Conservation (phyloP, 441 rosid genomes). For the Flueggea neowawraea region DNA sequence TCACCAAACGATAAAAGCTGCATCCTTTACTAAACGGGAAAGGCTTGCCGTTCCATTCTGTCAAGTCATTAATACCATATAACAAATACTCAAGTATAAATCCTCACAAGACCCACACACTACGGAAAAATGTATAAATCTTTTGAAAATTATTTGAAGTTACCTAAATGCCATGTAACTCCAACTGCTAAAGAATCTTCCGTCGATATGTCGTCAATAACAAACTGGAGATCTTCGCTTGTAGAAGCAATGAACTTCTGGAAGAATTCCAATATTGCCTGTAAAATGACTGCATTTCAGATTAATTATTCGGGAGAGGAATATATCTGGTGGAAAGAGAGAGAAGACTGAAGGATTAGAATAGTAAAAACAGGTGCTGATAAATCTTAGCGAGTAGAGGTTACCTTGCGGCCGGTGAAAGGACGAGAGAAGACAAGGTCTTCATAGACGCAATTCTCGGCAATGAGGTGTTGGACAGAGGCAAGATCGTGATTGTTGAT, state of each 20-base stretch:
- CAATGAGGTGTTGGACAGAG: conserved; percentile 67
- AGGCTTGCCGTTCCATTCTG: conserved; percentile 80
- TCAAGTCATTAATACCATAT: neutral
- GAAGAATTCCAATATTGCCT: conserved; percentile 79
- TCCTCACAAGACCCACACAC: too few species aligned
- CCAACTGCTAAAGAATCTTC: conserved; percentile 73
- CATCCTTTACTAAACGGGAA: conserved; percentile 97
- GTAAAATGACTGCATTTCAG: too few species aligned
- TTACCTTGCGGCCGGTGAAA: conserved; percentile 81
- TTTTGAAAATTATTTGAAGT: too few species aligned
- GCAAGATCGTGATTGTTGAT: conserved; percentile 61
- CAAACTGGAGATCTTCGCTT: conserved; percentile 64
- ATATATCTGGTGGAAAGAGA: too few species aligned
- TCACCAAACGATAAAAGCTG: conserved; percentile 70
- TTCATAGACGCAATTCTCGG: conserved; percentile 76
- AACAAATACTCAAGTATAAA: neutral
- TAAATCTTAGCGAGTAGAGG: neutral
- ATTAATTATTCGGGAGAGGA: too few species aligned
- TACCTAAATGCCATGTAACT: conserved; percentile 91
- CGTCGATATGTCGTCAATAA: conserved; percentile 64
- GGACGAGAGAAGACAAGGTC: conserved; percentile 83
- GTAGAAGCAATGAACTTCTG: conserved; percentile 60
- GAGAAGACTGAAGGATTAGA: too few species aligned
- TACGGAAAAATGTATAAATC: too few species aligned
- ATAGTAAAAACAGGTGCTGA: too few species aligned